Evolutionary conservation across 768 basidiomycete species (phyloP).

Genomic region (Dioszegia aurantiaca): DNA sequence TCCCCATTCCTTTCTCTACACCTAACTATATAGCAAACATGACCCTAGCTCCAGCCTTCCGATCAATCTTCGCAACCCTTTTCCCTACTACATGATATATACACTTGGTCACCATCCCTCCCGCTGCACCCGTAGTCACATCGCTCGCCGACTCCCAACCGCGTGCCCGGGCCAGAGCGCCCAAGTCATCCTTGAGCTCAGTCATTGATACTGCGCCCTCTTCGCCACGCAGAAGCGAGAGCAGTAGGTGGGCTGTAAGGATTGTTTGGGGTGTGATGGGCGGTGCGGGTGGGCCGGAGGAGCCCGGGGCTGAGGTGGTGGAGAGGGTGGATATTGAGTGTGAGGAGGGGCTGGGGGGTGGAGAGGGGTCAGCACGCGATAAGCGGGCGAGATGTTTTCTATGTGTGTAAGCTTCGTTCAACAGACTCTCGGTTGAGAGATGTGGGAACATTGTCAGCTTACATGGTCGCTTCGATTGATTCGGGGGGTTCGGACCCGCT

Average conservation of each 20-base stretch:
- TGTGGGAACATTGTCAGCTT: too few relatives aligned
- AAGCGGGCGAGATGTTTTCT: conserved; percentile 35
- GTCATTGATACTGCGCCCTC: conserved; percentile 20
- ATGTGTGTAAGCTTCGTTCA: conserved; percentile 6
- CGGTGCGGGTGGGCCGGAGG: background rate
- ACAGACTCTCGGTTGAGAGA: too few relatives aligned
- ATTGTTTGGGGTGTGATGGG: conserved; percentile 38
- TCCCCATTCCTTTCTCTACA: too few relatives aligned
- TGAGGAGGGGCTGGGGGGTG: conserved; percentile 40
- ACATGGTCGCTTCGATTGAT: conserved; percentile 9
- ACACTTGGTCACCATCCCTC: conserved; percentile 33
- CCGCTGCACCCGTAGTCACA: conserved; percentile 22
- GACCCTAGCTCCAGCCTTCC: conserved; percentile 7
- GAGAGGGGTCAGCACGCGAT: conserved; percentile 22
- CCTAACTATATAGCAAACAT: conserved; percentile 14
- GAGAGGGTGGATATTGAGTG: conserved; percentile 26
- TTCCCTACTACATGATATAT: conserved; percentile 45
- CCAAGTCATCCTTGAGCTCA: conserved; percentile 38
- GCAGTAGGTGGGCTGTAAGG: conserved; percentile 33
- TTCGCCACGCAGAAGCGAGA: conserved; percentile 25
- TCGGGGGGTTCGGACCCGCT: conserved; percentile 3
- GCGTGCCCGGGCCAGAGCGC: conserved; percentile 25
- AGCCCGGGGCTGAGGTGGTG: conserved; percentile 2
- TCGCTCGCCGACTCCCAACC: conserved; percentile 15
- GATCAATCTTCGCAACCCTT: conserved; percentile 42